A percentile compares a stretch with the other conserved stretches of the same genome.
These are phyloP conservation scores for Aspergillus alliaceus DNA, from an alignment of 2,329 filamentous ascomycete species.

Conservation along the genomic window DNA sequence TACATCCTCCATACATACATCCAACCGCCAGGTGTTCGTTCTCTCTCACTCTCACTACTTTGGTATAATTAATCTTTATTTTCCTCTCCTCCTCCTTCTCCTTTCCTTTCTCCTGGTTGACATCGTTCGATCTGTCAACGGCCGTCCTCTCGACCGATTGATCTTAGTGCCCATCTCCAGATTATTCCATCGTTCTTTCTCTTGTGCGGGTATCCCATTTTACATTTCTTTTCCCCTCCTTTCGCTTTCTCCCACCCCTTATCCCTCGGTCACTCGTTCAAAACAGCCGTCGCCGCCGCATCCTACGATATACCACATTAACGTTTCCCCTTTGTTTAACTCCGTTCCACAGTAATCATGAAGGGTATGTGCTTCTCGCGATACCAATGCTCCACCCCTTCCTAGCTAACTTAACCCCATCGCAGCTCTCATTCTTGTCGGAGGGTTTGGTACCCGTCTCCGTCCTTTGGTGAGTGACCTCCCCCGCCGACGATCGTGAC, in stretches of 20 bases:
- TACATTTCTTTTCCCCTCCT: not conserved
- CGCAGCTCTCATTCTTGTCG: constrained; percentile 94
- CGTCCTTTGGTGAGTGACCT: constrained; percentile 76
- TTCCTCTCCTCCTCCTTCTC: constrained; percentile 11
- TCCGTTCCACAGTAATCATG: constrained; percentile 32
- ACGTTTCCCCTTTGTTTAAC: not conserved
- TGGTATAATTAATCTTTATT: constrained; percentile 11
- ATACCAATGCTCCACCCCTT: constrained; percentile 8
- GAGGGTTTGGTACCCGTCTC: constrained; percentile 96
- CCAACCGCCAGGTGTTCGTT: not conserved
- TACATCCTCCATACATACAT: not conserved
- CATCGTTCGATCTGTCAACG: constrained; percentile 2
- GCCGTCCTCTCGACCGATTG: not conserved
- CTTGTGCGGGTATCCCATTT: not conserved
- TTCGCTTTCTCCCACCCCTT: constrained; percentile 1
- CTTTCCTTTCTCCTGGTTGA: constrained; percentile 2
- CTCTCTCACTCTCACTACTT: too few relatives aligned
- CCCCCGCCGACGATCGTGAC: constrained; percentile 18
- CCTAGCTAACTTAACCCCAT: constrained; percentile 16
- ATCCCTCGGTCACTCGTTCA: not conserved
- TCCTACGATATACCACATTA: not conserved
- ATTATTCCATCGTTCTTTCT: not conserved
- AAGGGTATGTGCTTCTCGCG: constrained; percentile 40
- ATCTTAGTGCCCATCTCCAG: not conserved
- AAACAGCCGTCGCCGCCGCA: not conserved